Base-by-base conservation (phyloP, 768 basidiomycete species). In the Omphalotus guepiniiformis region DNA sequence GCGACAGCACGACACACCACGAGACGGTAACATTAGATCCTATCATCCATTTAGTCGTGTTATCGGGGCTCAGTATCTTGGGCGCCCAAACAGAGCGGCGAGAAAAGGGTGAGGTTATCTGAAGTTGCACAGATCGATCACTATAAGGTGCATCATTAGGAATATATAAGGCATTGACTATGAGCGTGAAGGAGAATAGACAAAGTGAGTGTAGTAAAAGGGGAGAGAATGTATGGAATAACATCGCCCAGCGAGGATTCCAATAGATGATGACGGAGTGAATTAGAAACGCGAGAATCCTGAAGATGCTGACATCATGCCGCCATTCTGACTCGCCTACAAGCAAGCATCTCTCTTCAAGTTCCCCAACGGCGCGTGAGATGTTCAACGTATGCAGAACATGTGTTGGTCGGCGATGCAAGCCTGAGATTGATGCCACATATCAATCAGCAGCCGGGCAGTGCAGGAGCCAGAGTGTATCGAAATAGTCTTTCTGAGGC, bases 31-130 rank as follows among this genome's bases (percentile, higher is more conserved):
- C 71, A 23, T 50, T 54, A 32, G 62, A 58, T 5, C 71, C 71
- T 28, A 55, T 52, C 8, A 47, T 60, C 78, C 76, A 80, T 9
- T 62, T 58, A 5, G 73, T 72, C 6, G 39, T 54, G 25, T 52
- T 40, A 11, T 57, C 55, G 1, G 78, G 78, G 21, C 55, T 59
- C 30, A 61, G 69, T 57, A 79, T 73, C 38, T 55, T 60, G 25
- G 76, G 75, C 42, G 57, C 66, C 59, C 69, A 73, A 41, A 74
- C 66, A 27, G 53, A 54, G 49, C 69, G 65, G 40, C 55, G n/a
- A 27, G 27, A 32, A 52, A 55, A 50, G 32, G 3, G 16, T 18
- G n/a, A 9, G n/a, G n/a, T n/a, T n/a, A n/a, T 37, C 27, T 22
- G 16, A 43, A 29, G 18, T 35, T 13, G 23, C 22, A 35, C 22